Evolutionary conservation across 1,284 basidiomycete genomes (phyloP).

Genomic region (Cryptococcus jaspeensis): DNA sequence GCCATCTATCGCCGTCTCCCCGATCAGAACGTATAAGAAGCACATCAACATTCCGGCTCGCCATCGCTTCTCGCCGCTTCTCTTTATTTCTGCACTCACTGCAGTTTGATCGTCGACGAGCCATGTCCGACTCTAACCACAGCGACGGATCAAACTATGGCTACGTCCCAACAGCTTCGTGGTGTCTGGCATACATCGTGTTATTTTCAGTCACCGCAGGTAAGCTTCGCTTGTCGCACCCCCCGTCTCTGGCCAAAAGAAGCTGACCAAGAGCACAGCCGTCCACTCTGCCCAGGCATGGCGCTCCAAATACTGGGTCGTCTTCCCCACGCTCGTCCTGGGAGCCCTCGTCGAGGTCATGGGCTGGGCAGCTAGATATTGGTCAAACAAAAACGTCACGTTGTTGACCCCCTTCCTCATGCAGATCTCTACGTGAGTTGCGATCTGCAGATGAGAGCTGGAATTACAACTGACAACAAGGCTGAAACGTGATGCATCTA

Average conservation of each 20-base stretch:
- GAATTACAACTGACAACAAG: too few species aligned
- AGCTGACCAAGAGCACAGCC: constrained; percentile 2
- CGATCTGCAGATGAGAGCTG: too few species aligned
- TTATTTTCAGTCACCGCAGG: constrained; percentile 38
- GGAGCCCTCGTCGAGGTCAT: constrained; percentile 57
- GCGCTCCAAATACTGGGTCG: constrained; percentile 54
- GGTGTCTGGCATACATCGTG: constrained; percentile 24
- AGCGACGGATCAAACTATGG: constrained; percentile 27
- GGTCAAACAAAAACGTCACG: constrained; percentile 30
- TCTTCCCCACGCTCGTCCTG: constrained; percentile 58
- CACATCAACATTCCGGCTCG: too few species aligned
- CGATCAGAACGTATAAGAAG: too few species aligned
- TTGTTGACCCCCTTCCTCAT: constrained; percentile 50
- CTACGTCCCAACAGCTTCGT: constrained; percentile 27
- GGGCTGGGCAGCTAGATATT: constrained; percentile 40
- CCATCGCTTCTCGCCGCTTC: too few species aligned
- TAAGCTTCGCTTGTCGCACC: too few species aligned
- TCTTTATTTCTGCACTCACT: constrained; percentile 70
- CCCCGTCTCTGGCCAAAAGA: too few species aligned
- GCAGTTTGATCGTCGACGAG: too few species aligned
- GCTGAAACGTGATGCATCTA: too few species aligned
- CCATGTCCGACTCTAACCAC: too few species aligned
- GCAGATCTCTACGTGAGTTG: constrained; percentile 45
- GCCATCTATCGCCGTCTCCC: too few species aligned
- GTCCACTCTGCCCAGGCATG: constrained; percentile 56